Evolutionary conservation across 768 basidiomycete genomes (phyloP).

Genomic region (Macrolepiota albuminosa): DNA sequence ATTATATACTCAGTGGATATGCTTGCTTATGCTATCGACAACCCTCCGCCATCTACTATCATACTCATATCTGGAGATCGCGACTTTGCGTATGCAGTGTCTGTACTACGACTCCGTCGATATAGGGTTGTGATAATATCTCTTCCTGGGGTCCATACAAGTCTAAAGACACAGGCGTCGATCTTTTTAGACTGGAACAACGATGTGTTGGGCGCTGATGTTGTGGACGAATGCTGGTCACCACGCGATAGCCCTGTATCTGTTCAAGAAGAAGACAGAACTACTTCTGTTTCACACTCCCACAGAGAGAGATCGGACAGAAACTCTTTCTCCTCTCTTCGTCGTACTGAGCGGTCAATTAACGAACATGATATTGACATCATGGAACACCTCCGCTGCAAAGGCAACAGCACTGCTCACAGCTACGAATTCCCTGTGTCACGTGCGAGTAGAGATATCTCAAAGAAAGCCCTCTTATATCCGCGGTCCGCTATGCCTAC

Average conservation of each 20-base stretch:
- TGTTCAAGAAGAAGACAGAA: not conserved
- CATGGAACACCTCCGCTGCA: constrained; percentile 10
- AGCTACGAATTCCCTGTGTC: not conserved
- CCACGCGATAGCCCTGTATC: not conserved
- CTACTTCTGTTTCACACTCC: not conserved
- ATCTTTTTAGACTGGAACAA: constrained; percentile 45
- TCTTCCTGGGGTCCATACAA: constrained; percentile 34
- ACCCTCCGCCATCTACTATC: constrained; percentile 46
- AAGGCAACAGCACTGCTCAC: not conserved
- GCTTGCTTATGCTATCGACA: constrained; percentile 62
- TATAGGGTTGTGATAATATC: constrained; percentile 51
- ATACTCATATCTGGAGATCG: constrained; percentile 64
- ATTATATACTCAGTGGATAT: constrained; percentile 51
- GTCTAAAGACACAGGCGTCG: constrained; percentile 52
- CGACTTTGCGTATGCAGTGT: constrained; percentile 62
- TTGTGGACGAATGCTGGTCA: constrained; percentile 9
- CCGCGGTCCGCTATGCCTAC: not conserved
- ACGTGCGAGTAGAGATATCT: not conserved
- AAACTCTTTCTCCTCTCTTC: not conserved
- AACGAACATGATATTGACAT: constrained; percentile 15
- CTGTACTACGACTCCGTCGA: constrained; percentile 47
- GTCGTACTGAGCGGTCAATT: not conserved
- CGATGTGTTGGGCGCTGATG: constrained; percentile 27
- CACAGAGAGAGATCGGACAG: not conserved
- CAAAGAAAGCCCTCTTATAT: not conserved